These are phyloP conservation scores for Leptomonas pyrrhocoris DNA, from an alignment of 208 protist species.

Conservation along the genomic window DNA sequence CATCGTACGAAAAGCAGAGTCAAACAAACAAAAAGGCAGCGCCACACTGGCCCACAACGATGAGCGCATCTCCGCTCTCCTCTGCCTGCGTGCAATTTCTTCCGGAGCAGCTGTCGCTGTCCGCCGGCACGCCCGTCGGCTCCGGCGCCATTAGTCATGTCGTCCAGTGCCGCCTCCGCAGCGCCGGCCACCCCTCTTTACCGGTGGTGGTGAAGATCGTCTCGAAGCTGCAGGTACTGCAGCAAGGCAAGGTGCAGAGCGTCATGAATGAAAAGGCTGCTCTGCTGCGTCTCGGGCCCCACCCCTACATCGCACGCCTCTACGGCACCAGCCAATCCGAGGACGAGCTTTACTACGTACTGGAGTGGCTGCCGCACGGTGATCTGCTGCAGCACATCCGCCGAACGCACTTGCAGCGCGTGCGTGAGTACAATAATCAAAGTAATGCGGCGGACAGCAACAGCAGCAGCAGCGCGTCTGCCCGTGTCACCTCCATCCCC, in stretches of 20 bases:
- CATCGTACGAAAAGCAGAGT: too few relatives aligned
- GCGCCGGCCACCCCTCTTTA: constrained; percentile 22
- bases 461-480: not conserved
- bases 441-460: too few relatives aligned
- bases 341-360: constrained; percentile 92
- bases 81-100: constrained; percentile 51
- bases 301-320: constrained; percentile 84
- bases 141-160: constrained; percentile 87
- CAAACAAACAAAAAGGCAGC: not conserved
- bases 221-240: constrained; percentile 88
- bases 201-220: constrained; percentile 87
- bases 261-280: constrained; percentile 87
- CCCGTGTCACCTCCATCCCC: constrained; percentile 27
- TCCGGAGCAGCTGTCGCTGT: constrained; percentile 66
- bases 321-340: constrained; percentile 88
- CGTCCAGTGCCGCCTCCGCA: constrained; percentile 49
- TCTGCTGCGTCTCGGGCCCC: constrained; percentile 59
- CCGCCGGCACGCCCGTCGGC: constrained; percentile 59
- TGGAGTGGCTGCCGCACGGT: constrained; percentile 93
- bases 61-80: not conserved
- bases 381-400: constrained; percentile 92
- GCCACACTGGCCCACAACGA: not conserved
- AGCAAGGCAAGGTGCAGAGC: constrained; percentile 81
- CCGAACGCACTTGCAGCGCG: constrained; percentile 33
- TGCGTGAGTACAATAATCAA: constrained; percentile 42